Evolutionary conservation across 2,329 filamentous ascomycete species (phyloP).

Genomic region (Apiospora arundinis): DNA sequence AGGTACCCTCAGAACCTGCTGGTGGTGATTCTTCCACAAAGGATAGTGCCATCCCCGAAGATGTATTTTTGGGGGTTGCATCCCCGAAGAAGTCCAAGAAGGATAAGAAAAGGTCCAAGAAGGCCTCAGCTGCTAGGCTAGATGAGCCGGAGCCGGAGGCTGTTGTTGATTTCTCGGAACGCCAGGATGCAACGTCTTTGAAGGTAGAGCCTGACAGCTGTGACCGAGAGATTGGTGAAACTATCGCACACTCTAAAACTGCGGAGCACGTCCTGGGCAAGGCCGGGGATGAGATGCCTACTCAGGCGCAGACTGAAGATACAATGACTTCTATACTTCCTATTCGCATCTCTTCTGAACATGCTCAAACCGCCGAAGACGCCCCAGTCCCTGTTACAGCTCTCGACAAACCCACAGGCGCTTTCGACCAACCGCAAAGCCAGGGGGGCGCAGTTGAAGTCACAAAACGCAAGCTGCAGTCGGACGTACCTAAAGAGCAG

Average conservation of each 20-base stretch:
- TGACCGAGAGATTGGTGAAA: neutral
- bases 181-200: neutral
- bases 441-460: neutral
- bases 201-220: neutral
- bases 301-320: neutral
- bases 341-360: neutral
- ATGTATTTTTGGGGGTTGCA: neutral
- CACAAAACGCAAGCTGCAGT: neutral
- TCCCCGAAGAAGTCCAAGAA: neutral
- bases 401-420: neutral
- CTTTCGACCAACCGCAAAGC: neutral
- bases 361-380: neutral
- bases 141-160: neutral
- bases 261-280: slow-evolving; percentile 5
- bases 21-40: neutral
- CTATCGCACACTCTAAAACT: neutral
- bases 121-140: neutral
- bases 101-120: neutral
- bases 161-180: neutral
- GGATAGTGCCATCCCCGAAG: too few relatives aligned
- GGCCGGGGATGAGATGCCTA: neutral
- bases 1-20: neutral
- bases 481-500: neutral
- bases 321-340: neutral
- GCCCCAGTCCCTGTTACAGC: neutral